Evolutionary conservation across 371 early-diverging fungal species (phyloP), one percentile per base, ranked within the genome.

Genomic region (Zopfochytrium polystomum): DNA sequence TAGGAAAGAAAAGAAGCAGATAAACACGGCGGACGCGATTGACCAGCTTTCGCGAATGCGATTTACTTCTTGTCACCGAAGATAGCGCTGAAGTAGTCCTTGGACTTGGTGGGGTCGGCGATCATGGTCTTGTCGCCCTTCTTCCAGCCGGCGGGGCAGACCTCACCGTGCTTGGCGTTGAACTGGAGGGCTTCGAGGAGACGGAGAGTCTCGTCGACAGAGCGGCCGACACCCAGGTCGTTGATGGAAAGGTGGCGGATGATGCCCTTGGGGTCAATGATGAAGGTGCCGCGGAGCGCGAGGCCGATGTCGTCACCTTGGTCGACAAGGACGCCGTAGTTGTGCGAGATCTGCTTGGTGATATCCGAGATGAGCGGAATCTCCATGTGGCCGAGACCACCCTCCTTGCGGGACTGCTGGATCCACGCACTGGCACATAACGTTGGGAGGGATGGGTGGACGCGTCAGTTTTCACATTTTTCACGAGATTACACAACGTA

Each of bases 151-250:
- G n/a, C n/a, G n/a, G n/a, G n/a, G n/a, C n/a, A 66, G n/a, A 66
- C 67, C 29, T 70, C 89, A 53, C 96, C 96, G 72, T 91, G 80
- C 71, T 89, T 81, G 63, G 94, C 95, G 62, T 85, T 83, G 80
- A 93, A 96, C 56, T 94, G 87, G 70, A 98, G 80, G 26, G 98
- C 99, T 80, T 98, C 88, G 56, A 99, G 76, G n/a, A 98, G 80
- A 70, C 99, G 90, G 51, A 99, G 71, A 32, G 90, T 84, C 78
- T 99, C 99, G 69, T 92, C 90, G 47, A 95, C 90, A 26, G 86
- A 64, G 32, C 78, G 67, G 33, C 99, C 99, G 63, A 99, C 87
- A 50, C 87, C 89, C 63, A 92, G 77, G 68, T 95, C 90, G 79
- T 91, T 88, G 71, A 91, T 77, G 69, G 65, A 58, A 31, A 71